A percentile compares a stretch with the other conserved stretches of the same genome.
Conservation (phyloP, 225 moss, liverwort and hornwort species). For the Asterella californica region DNA sequence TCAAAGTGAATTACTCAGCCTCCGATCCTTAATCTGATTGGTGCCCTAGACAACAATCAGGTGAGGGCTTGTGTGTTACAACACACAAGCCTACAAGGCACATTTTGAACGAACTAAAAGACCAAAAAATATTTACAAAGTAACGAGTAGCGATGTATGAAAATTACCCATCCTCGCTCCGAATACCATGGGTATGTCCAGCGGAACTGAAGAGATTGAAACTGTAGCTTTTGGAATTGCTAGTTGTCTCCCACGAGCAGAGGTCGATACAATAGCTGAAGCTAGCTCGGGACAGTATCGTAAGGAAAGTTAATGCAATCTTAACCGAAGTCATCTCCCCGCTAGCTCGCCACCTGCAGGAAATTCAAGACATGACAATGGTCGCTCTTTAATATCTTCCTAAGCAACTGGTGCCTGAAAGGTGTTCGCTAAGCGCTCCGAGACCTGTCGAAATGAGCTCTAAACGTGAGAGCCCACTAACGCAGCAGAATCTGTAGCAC, state of each 20-base stretch:
- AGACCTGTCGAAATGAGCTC: not conserved
- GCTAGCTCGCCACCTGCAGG: constrained; percentile 32
- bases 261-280: constrained; percentile 20
- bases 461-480: not conserved
- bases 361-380: not conserved
- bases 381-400: not conserved
- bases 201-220: constrained; percentile 40
- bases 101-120: not conserved
- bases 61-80: too few species aligned
- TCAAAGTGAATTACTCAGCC: not conserved
- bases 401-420: not conserved
- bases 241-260: constrained; percentile 40
- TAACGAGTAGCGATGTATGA: not conserved
- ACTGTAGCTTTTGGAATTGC: constrained; percentile 38
- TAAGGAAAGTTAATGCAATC: constrained; percentile 29
- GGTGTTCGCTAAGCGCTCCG: not conserved
- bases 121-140: not conserved
- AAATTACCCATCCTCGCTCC: constrained; percentile 49
- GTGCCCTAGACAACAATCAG: not conserved
- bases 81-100: not conserved
- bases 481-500: not conserved
- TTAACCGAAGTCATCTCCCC: constrained; percentile 36
- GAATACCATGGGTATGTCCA: constrained; percentile 39
- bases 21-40: not conserved
- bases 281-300: constrained; percentile 26